phyloP scores from a whole-genome alignment of 2,329 filamentous ascomycete genomes.

The Colletotrichum endophyticum region DNA sequence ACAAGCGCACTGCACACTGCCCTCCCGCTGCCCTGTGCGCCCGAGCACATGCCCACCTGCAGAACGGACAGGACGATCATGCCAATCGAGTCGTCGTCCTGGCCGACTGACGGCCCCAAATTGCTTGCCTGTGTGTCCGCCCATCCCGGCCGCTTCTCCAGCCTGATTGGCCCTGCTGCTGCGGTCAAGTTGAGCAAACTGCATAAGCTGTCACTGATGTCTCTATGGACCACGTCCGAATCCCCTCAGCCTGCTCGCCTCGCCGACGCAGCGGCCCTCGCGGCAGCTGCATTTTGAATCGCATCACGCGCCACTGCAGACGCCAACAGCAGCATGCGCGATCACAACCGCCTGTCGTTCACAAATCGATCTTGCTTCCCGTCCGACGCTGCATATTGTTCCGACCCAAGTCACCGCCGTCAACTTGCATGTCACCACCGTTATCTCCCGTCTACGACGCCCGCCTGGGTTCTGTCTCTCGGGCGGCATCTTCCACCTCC shows the following conservation, averaged over 20 bases:
- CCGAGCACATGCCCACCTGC: constrained; percentile 6
- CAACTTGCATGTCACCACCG: not conserved
- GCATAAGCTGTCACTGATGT: not conserved
- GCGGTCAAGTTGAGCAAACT: constrained; percentile 1
- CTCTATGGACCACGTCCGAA: constrained; percentile 13
- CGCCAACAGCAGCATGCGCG: constrained; percentile 9
- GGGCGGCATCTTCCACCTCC: not conserved
- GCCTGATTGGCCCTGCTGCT: not conserved
- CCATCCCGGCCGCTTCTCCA: not conserved
- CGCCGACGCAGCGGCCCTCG: not conserved
- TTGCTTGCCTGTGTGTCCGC: not conserved
- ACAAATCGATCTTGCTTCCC: constrained; percentile 16
- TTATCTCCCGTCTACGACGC: not conserved
- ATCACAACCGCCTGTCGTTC: constrained; percentile 3
- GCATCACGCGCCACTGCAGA: constrained; percentile 1
- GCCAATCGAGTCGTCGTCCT: not conserved
- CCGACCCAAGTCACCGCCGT: not conserved
- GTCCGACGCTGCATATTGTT: not conserved
- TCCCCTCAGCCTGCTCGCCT: constrained; percentile 4
- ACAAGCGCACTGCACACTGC: not conserved
- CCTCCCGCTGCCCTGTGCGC: constrained; percentile 14
- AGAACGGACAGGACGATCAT: constrained; percentile 5
- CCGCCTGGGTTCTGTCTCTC: not conserved
- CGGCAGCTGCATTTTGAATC: not conserved
- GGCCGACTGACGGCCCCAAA: not conserved